A percentile compares a stretch with the other conserved stretches of the same genome.
phyloP scores from a whole-genome alignment of 352 stramenopile species.

The Halophytophthora polymorphica region DNA sequence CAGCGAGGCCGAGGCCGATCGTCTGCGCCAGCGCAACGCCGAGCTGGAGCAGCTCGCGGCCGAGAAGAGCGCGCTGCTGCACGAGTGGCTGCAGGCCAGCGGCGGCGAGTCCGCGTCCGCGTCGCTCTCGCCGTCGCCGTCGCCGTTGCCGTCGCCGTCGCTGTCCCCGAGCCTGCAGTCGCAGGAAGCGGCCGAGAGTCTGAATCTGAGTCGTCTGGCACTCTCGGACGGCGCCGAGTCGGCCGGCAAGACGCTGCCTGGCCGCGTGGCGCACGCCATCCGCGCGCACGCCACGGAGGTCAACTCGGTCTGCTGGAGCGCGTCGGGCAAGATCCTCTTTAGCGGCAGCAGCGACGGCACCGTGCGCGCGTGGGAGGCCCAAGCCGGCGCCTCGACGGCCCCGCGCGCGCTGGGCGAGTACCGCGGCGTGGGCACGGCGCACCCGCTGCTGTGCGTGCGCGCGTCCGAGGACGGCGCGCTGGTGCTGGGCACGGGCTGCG shows the following conservation, averaged over 20 bases:
- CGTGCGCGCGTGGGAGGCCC: constrained; percentile 71
- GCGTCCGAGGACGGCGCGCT: constrained; percentile 74
- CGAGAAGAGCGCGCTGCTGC: constrained; percentile 58
- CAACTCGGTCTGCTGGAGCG: constrained; percentile 84
- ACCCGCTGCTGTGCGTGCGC: constrained; percentile 80
- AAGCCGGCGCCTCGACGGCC: constrained; percentile 24
- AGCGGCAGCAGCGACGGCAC: constrained; percentile 81
- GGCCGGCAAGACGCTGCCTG: constrained; percentile 27
- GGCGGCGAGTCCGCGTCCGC: constrained; percentile 13
- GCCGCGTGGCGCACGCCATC: constrained; percentile 48
- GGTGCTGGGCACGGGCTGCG: constrained; percentile 75
- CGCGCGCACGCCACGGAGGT: constrained; percentile 80
- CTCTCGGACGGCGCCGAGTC: constrained; percentile 10
- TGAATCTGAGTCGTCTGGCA: constrained; percentile 34
- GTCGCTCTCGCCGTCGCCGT: background rate
- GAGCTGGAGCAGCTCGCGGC: constrained; percentile 56
- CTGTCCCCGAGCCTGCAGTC: constrained; percentile 22
- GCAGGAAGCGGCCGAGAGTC: constrained; percentile 47
- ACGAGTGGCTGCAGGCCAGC: constrained; percentile 55
- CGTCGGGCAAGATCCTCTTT: constrained; percentile 78
- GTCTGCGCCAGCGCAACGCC: constrained; percentile 33
- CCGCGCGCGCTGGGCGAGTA: constrained; percentile 65
- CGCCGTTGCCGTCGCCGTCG: constrained; percentile 8
- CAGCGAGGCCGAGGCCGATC: constrained; percentile 40
- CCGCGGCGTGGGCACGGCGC: constrained; percentile 65